Evolutionary conservation across 2,329 filamentous ascomycete genomes (phyloP), one percentile per base, ranked within the genome.

Genomic region (Aspergillus quadricinctus): DNA sequence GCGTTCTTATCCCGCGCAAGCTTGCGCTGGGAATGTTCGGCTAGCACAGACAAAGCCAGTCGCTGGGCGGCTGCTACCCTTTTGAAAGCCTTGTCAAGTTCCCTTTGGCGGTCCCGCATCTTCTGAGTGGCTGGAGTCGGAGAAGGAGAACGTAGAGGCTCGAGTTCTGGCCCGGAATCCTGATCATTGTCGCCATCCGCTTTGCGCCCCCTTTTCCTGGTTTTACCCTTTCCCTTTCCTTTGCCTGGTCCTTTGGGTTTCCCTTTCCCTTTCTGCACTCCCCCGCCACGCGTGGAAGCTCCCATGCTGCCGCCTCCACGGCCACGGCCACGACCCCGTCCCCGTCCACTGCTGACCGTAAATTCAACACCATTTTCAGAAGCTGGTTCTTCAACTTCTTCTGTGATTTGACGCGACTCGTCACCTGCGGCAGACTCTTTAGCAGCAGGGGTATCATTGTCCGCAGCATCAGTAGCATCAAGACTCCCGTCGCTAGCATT

Each of bases 1-100:
- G 69, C 70, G 48, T 73, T 74, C 53, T 75, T 72, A 50, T 78
- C 75, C 29, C 70, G 71, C 27, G 71, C 64, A 43, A 78, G 63
- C 48, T 66, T 71, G 54, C 68, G 61, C 57, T 77, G 69, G 6
- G 74, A 71, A 27, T 74, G 71, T 14, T 66, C 68, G 4, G 75
- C 74, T 50, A 78, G 57, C 10, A 75, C 66, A 27, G 68, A 69
- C 49, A 79, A 64, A 11, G 76, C 72, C 29, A 76, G 60, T 50
- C 70, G 64, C 56, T 79, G 77, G 4, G 71, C 73, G 23, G 69
- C 65, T 27, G 72, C 75, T 11, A 79, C 69, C 50, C 68, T 71
- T 56, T 72, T 75, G 59, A 75, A 79, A 8, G 73, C 69, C 28
- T 69, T 68, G 46, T 75, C 73, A 40, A 79, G 57, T 57, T 78